phyloP scores from a whole-genome alignment of 352 stramenopile genomes.

The Globisporangium yorkense region DNA sequence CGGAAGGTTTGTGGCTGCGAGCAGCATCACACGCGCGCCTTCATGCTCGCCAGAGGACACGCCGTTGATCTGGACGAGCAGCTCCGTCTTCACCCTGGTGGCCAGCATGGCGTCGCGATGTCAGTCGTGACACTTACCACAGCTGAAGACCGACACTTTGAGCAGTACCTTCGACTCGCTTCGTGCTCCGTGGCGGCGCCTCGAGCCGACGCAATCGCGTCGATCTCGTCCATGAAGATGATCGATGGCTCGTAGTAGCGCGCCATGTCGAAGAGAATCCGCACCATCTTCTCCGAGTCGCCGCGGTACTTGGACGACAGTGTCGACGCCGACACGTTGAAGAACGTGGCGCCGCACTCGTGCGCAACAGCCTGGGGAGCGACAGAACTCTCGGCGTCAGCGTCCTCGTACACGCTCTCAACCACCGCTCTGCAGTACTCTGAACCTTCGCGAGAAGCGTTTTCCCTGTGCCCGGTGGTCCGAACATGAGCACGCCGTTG shows the following conservation, averaged over 20 bases:
- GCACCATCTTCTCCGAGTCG: conserved; percentile 94
- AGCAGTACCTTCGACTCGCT: conserved; percentile 56
- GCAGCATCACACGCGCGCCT: conserved; percentile 75
- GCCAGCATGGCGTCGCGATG: conserved; percentile 50
- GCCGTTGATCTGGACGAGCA: conserved; percentile 98
- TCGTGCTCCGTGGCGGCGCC: conserved; percentile 81
- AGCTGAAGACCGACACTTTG: no score
- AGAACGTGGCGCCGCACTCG: conserved; percentile 97
- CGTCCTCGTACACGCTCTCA: no score
- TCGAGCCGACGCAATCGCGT: conserved; percentile 84
- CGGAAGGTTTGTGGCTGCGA: conserved; percentile 95
- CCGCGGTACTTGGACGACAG: conserved; percentile 92
- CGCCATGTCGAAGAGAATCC: conserved; percentile 98
- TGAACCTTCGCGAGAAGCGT: conserved; percentile 63
- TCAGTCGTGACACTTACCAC: conserved; percentile 47
- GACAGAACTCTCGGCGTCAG: no score
- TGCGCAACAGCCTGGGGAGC: conserved; percentile 78
- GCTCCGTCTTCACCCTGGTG: conserved; percentile 93
- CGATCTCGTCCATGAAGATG: conserved; percentile 99
- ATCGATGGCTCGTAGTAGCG: conserved; percentile 95
- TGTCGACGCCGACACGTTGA: conserved; percentile 94
- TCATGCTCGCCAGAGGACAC: conserved; percentile 29
- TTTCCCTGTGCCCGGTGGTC: conserved; percentile 87
- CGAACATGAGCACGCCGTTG: conserved; percentile 84
- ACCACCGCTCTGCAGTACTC: no score